These are phyloP conservation scores for Zygosaccharomyces gambellarensis DNA, from an alignment of 805 yeast genomes.

Conservation along the genomic window DNA sequence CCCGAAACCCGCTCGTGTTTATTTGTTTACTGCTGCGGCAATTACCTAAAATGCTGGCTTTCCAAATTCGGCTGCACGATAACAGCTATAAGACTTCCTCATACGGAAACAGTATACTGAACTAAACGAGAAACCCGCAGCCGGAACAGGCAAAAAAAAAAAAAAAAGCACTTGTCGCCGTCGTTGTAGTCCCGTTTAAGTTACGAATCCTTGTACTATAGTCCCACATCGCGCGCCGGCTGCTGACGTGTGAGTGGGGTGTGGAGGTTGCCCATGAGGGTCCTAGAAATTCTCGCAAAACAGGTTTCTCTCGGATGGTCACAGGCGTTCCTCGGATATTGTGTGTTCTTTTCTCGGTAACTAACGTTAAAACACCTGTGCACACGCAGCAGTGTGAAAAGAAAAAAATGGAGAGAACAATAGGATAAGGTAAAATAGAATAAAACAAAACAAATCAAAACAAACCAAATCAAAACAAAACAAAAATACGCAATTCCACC, in stretches of 20 bases:
- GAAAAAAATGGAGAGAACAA: neutral
- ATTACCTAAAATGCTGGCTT: neutral
- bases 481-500: neutral
- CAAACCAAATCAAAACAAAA: neutral
- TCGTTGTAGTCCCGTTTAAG: neutral
- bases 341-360: neutral
- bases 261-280: too few relatives aligned
- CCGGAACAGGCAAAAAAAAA: neutral
- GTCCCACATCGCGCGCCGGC: neutral
- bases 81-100: slow-evolving; percentile 3
- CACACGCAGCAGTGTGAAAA: neutral
- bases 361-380: neutral
- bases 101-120: neutral
- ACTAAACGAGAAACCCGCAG: neutral
- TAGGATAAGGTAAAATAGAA: neutral
- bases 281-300: neutral
- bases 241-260: neutral
- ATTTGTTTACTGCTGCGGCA: slow-evolving; percentile 3
- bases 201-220: neutral
- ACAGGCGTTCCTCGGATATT: neutral
- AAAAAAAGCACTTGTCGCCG: neutral
- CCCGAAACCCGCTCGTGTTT: neutral
- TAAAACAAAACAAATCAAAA: neutral
- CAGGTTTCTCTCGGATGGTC: neutral
- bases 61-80: slow-evolving; percentile 2